A percentile compares a stretch with the other conserved stretches of the same genome.
These are phyloP conservation scores for Populus tremula DNA, from an alignment of 345 rosid genomes.

Conservation along the genomic window DNA sequence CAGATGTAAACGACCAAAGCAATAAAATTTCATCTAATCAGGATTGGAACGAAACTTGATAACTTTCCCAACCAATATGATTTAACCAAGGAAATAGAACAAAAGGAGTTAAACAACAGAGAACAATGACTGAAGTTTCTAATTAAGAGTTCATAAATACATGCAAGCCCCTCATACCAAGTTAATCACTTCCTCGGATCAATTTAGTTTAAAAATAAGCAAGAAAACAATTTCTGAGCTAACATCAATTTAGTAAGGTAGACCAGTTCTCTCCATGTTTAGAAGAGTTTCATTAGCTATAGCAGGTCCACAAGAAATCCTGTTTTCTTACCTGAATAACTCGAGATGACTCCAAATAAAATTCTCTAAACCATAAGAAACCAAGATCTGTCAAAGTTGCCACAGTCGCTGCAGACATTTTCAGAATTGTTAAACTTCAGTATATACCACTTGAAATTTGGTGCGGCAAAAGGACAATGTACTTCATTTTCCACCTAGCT, in stretches of 20 bases:
- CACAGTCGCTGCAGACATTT: constrained; percentile 68
- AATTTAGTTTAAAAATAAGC: background rate
- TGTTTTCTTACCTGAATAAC: constrained; percentile 78
- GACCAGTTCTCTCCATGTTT: background rate
- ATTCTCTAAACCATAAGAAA: constrained; percentile 98
- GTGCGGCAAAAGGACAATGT: background rate
- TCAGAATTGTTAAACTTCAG: constrained; percentile 14
- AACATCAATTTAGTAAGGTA: background rate
- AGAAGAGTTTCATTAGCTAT: background rate
- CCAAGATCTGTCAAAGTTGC: constrained; percentile 89
- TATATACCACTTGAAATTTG: background rate
- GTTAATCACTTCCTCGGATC: background rate
- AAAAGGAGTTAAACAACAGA: background rate
- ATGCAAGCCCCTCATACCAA: background rate
- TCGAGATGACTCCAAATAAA: constrained; percentile 98
- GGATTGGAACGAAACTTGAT: background rate
- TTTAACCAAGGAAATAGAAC: background rate
- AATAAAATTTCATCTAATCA: background rate
- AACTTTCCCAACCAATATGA: background rate
- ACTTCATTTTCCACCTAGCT: background rate
- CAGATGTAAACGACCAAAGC: background rate
- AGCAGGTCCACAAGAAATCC: background rate
- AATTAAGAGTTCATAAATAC: background rate
- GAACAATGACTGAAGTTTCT: background rate
- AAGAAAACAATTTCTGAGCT: background rate